Evolutionary conservation across 441 rosid genomes (phyloP).

Genomic region (Populus tomentosa): DNA sequence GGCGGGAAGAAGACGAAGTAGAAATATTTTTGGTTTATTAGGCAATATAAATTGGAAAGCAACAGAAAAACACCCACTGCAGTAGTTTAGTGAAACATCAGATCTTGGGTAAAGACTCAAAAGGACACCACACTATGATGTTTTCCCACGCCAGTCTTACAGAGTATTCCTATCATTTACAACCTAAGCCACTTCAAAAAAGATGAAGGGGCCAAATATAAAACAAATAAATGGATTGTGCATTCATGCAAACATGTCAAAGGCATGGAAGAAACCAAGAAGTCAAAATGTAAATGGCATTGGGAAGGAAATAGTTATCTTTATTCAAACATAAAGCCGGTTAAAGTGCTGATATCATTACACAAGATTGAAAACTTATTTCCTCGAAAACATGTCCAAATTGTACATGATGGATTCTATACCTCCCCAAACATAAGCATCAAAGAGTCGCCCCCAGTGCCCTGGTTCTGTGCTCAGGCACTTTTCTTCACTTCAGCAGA

Average conservation of each 20-base stretch:
- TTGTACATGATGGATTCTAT: constrained; percentile 1
- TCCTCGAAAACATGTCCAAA: neutral
- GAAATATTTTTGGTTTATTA: too few relatives aligned
- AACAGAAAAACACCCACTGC: neutral
- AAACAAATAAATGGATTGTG: neutral
- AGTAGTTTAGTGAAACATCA: neutral
- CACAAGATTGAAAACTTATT: constrained; percentile 18
- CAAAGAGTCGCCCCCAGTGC: neutral
- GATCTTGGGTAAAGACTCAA: too few relatives aligned
- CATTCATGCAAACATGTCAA: neutral
- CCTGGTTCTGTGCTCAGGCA: constrained; percentile 17
- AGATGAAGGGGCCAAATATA: neutral
- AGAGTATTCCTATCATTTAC: neutral
- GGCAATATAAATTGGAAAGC: neutral
- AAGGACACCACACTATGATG: too few relatives aligned
- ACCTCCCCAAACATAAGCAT: constrained; percentile 10
- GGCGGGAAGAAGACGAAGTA: neutral
- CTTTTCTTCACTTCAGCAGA: constrained; percentile 50
- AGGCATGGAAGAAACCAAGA: neutral
- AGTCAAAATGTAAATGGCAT: neutral
- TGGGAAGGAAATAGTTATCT: neutral
- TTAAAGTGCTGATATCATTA: neutral
- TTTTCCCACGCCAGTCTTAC: too few relatives aligned
- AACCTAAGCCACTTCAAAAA: neutral
- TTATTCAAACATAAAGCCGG: constrained; percentile 2